Base-by-base conservation (phyloP, 192 early-diverging fungal genomes). In the Dimargaris verticillata region DNA sequence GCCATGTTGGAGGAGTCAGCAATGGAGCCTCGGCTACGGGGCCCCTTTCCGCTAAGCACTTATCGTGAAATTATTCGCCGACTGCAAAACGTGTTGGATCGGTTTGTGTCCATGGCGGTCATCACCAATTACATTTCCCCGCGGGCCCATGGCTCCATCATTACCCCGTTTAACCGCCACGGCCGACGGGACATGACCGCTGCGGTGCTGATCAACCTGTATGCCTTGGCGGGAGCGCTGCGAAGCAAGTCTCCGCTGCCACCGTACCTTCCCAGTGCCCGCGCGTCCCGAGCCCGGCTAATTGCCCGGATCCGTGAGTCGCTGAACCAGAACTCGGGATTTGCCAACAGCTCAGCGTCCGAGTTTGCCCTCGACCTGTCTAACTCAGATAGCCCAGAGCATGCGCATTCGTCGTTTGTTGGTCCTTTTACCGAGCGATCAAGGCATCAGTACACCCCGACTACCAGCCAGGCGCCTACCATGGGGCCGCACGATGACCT, bases 121-220 rank as follows among this genome's bases (percentile, higher is more conserved):
- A 38, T 33, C 9, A 42, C 41, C 29, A 41, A 58, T 28, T 58
- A 58, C 41, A 58, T 58, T 18, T 58, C 55, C 12, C 55, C 55
- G 29, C 28, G 17, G 25, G 55, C 41, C 5, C 55, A 58, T 17
- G 15, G 41, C 4, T 25, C 55, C 28, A 58, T 58, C 28, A 58
- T 58, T 22, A 58, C 55, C 0, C 55, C 55, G 41, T 58, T 58
- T 38, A 58, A 58, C 22, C 41, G 41, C 15, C 55, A 58, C 55
- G 55, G 55, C 41, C 55, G 55, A 10, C 55, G 55, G 28, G 55
- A 58, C 22, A 42, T 58, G 6, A 58, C 55, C 17, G 55, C 55
- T 5, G 55, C 55, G 7, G 41, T 58, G 18, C 22, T 58, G 28
- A 58, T 58, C 28, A 58, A 58, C 22, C 41, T 58, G 1, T 58